Conservation (phyloP, 106 monocot species). For the Allium fistulosum region DNA sequence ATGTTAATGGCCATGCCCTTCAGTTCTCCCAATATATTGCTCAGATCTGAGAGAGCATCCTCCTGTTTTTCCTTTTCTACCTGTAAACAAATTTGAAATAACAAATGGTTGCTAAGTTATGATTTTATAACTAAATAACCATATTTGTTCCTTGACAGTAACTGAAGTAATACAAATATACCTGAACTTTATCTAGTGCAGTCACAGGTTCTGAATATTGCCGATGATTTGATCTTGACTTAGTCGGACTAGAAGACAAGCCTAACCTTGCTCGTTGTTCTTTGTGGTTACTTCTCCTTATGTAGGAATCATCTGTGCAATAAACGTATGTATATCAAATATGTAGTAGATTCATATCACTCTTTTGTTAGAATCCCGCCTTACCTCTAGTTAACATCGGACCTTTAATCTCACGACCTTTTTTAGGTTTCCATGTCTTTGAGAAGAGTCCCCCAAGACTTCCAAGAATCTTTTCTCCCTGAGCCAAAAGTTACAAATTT, state of each 20-base stretch:
- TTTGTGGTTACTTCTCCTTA: conserved; percentile 17
- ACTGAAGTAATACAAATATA: conserved; percentile 8
- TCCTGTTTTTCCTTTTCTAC: conserved; percentile 12
- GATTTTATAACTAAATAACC: too few relatives aligned
- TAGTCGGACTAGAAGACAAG: conserved; percentile 15
- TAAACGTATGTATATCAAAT: too few relatives aligned
- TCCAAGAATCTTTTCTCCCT: conserved; percentile 73
- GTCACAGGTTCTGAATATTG: conserved; percentile 21
- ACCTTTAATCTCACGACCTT: conserved; percentile 47
- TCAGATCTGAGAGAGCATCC: conserved; percentile 11
- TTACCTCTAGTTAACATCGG: conserved; percentile 44
- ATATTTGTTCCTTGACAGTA: too few relatives aligned
- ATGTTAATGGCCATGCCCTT: conserved; percentile 16
- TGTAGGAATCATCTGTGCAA: conserved; percentile 30
- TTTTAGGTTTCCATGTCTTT: conserved; percentile 76
- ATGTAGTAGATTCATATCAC: too few relatives aligned
- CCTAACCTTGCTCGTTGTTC: conserved; percentile 35
- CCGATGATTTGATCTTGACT: conserved; percentile 15
- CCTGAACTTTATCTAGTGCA: conserved; percentile 29
- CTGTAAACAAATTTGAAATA: background rate
- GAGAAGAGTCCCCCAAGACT: conserved; percentile 76
- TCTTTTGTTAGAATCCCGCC: too few relatives aligned
- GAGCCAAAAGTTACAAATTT: background rate
- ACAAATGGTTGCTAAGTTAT: background rate
- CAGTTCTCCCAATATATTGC: conserved; percentile 12